Evolutionary conservation across 345 rosid genomes (phyloP).

Genomic region (Bretschneidera sinensis): DNA sequence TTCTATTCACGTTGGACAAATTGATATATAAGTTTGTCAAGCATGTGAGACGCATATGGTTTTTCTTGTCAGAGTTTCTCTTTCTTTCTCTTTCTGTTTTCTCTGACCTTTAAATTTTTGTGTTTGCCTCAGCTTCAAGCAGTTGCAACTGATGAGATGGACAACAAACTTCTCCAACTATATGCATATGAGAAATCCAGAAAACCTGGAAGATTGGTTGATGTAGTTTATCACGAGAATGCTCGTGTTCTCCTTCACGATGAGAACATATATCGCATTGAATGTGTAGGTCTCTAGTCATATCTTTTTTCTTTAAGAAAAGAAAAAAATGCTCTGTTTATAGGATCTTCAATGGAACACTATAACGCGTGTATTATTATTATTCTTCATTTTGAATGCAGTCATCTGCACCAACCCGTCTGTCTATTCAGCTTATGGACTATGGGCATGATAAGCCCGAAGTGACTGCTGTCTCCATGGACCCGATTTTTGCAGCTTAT

Average conservation of each 20-base stretch:
- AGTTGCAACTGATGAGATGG: slow-evolving; percentile 81
- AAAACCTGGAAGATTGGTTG: slow-evolving; percentile 59
- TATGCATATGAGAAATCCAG: slow-evolving; percentile 77
- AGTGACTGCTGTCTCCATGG: slow-evolving; percentile 79
- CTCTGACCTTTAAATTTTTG: slow-evolving; percentile 2
- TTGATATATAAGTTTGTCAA: slow-evolving; percentile 85
- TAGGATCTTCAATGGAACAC: neutral
- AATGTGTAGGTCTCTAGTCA: slow-evolving; percentile 66
- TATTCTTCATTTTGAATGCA: slow-evolving; percentile 30
- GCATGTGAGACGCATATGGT: slow-evolving; percentile 55
- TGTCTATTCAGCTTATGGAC: slow-evolving; percentile 91
- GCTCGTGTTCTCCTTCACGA: slow-evolving; percentile 81
- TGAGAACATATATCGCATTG: slow-evolving; percentile 81
- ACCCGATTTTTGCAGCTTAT: slow-evolving; percentile 76
- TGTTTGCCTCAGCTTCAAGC: slow-evolving; percentile 69
- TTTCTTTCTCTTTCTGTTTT: slow-evolving; percentile 1
- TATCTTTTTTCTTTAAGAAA: no score
- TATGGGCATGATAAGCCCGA: slow-evolving; percentile 87
- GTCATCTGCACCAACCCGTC: slow-evolving; percentile 46
- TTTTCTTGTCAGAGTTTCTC: neutral
- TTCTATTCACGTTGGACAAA: slow-evolving; percentile 92
- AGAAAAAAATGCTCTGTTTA: no score
- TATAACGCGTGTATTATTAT: neutral
- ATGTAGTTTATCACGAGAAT: slow-evolving; percentile 76
- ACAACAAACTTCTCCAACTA: slow-evolving; percentile 81